Percentiles rank a stretch among this genome's conserved stretches.
These are phyloP conservation scores for Diplotaxis tenuifolia DNA, from an alignment of 345 rosid genomes.

Conservation along the genomic window DNA sequence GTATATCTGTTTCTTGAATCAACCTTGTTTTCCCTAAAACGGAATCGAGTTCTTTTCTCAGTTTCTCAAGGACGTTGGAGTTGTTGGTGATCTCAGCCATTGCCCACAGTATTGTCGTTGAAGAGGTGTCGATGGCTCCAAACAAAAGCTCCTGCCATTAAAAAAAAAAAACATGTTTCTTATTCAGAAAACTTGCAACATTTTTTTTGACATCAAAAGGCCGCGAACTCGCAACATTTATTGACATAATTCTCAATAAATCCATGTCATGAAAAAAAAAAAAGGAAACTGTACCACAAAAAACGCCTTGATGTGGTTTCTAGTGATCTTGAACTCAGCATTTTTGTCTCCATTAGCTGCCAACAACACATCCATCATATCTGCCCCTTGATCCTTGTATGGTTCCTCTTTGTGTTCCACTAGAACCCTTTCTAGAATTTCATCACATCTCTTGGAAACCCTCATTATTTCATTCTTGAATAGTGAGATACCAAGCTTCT, in stretches of 20 bases:
- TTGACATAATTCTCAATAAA: background rate
- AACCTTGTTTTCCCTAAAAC: conserved; percentile 48
- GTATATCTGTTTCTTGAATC: conserved; percentile 56
- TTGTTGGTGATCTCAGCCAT: conserved; percentile 59
- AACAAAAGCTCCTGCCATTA: conserved; percentile 16
- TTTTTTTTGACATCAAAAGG: too few species aligned
- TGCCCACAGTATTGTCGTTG: conserved; percentile 46
- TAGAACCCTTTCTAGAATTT: conserved; percentile 57
- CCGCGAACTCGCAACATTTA: background rate
- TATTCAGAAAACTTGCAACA: background rate
- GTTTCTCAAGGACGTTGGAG: conserved; percentile 44
- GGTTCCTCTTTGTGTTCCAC: conserved; percentile 45
- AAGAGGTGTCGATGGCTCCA: conserved; percentile 14
- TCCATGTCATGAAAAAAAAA: background rate
- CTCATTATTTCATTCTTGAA: conserved; percentile 47
- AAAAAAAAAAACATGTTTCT: background rate
- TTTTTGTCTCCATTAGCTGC: conserved; percentile 53
- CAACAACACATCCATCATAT: conserved; percentile 52
- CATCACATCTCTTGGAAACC: conserved; percentile 44
- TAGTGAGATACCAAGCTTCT: conserved; percentile 33
- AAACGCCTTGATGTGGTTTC: conserved; percentile 61
- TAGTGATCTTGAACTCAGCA: conserved; percentile 51
- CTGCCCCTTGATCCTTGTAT: conserved; percentile 14
- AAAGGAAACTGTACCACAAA: conserved; percentile 45
- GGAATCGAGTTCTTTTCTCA: conserved; percentile 52